Base-by-base conservation (phyloP, 1,284 basidiomycete genomes). In the Malassezia sp. region DNA sequence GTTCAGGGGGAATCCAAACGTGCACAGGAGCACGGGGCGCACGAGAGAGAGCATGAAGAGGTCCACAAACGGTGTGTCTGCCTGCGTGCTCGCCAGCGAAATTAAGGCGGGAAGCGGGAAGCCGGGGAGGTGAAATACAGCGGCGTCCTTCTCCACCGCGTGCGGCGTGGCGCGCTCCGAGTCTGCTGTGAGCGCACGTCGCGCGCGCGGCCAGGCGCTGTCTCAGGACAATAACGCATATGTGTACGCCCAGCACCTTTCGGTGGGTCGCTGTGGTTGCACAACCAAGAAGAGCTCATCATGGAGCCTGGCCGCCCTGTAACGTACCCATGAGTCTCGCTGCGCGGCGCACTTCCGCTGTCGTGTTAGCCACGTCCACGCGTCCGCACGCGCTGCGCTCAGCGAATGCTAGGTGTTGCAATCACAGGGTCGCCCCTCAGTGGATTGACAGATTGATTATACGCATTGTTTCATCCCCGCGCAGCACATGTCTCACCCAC, bases 41-140 rank as follows among this genome's bases (percentile, higher is more conserved):
- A 45, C 43, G 3, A 66, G 51, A 1, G 61, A 62, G 9, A 58
- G 42, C 15, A 59, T 57, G 45, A 68, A 68, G 10, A 68, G 56
- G 38, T 68, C 65, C 11, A 66, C 52, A 4, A 48, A 42, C 8
- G 45, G 40, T 12, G 14, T 9, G 21, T n/a, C 29, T 0, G 48
- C 50, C 3, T 53, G 44, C 14, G 64, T 60, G 20, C 53, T 54
- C 5, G 43, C 49, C n/a, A 62, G 51, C 18, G 58, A 48, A 38
- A 60, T 53, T 9, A 66, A 35, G 0, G 61, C 59, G 0, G 63
- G 63, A 3, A 68, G 35, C 11, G 63, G 65, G 38, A 66, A 63
- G 2, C 65, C 65, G 9, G 59, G 49, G 3, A 68, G 58, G 31
- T 68, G 65, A 27, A 60, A 54, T 4, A 57, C 52, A 11, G 59